Evolutionary conservation across 176 grass and related monocot species (phyloP).

Genomic region (Rhynchospora breviuscula): DNA sequence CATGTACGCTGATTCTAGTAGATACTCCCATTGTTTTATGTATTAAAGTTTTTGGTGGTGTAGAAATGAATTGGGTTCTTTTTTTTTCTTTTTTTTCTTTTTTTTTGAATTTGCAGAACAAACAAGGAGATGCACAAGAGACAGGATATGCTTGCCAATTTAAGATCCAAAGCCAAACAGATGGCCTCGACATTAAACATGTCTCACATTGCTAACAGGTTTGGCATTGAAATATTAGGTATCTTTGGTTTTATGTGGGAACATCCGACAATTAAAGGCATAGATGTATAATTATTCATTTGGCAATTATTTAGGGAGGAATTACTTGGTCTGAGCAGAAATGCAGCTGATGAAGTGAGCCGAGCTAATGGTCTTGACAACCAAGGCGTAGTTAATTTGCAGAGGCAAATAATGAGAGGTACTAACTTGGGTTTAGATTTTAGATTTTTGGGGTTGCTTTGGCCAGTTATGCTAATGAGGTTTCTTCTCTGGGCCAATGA

Average conservation of each 20-base stretch:
- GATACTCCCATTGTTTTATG: neutral
- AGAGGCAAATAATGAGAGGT: slow-evolving; percentile 69
- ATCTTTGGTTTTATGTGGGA: neutral
- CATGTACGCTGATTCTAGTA: slow-evolving; percentile 31
- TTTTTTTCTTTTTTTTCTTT: too few relatives aligned
- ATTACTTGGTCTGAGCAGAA: slow-evolving; percentile 35
- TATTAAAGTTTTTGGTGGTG: neutral
- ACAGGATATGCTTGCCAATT: slow-evolving; percentile 45
- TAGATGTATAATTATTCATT: neutral
- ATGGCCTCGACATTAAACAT: slow-evolving; percentile 34
- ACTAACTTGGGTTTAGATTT: neutral
- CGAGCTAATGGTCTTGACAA: slow-evolving; percentile 44
- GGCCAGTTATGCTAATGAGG: neutral
- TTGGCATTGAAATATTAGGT: neutral
- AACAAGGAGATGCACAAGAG: slow-evolving; percentile 55
- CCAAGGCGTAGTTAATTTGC: slow-evolving; percentile 43
- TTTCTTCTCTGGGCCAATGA: neutral
- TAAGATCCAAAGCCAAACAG: slow-evolving; percentile 51
- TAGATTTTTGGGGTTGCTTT: neutral
- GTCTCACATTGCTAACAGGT: slow-evolving; percentile 50
- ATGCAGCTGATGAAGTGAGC: slow-evolving; percentile 36
- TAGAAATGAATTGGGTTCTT: neutral
- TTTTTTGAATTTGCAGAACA: slow-evolving; percentile 28
- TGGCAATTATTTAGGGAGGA: slow-evolving; percentile 32
- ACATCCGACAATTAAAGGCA: neutral